Evolutionary conservation across 2,329 filamentous ascomycete species (phyloP), one percentile per base, ranked within the genome.

Genomic region (Fusarium heterosporum): DNA sequence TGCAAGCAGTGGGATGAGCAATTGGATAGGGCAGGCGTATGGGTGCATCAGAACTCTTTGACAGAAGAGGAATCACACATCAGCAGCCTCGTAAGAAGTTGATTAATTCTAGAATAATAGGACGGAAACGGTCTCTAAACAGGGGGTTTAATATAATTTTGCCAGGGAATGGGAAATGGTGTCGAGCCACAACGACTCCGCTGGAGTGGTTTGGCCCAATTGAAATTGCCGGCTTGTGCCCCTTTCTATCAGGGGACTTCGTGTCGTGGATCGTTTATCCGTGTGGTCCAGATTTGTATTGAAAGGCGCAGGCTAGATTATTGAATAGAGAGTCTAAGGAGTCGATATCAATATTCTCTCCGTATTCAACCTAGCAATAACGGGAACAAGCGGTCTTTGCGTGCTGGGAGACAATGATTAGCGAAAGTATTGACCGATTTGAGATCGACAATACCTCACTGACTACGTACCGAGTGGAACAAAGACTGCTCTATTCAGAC

Each of bases 151-250:
- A 67, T 56, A 64, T 68, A 73, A 72, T 72, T 70, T 73, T 55
- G 55, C 52, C 67, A 70, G 67, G 65, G 60, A 50, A 48, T 13
- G 36, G 61, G 67, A 72, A 69, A 72, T 64, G 67, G 55, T 61
- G 57, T 72, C 67, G 70, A 72, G 70, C 70, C 70, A 72, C 66
- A 72, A 55, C 42, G 26, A 68, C 69, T 59, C 69, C 69, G 66
- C 64, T 28, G 47, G 29, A 29, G 29, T 40, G 28, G 36, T 43
- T 49, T 67, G 60, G 8, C 16, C 34, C 34, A 36, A 70, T 73
- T 73, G 70, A 66, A 60, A 39, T 41, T 10, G 13, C 16, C 34
- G 36, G 52, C 59, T n/a, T 36, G 34, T 16, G 16, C 69, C 69
- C 69, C 68, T 72, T 70, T 64, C 69, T 46, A 29, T 54, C 47